A percentile compares a stretch with the other conserved stretches of the same genome.
These are phyloP conservation scores for Ganoderma lingzhi DNA, from an alignment of 1,284 basidiomycete genomes.

Conservation along the genomic window DNA sequence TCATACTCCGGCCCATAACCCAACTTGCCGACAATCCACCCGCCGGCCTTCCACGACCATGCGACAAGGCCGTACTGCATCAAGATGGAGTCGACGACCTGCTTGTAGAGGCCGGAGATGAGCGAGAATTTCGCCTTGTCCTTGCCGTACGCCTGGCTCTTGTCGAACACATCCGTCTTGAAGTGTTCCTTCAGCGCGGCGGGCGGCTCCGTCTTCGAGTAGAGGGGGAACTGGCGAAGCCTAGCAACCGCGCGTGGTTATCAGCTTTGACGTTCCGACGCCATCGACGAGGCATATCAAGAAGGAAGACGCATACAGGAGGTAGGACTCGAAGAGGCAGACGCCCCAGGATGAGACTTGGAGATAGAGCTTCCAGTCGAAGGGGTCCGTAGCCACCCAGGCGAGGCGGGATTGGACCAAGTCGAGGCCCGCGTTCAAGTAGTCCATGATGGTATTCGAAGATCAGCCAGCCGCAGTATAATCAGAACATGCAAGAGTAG, in stretches of 20 bases:
- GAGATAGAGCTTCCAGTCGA: constrained; percentile 47
- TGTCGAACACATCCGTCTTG: constrained; percentile 77
- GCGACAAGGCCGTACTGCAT: constrained; percentile 84
- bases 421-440: constrained; percentile 51
- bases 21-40: constrained; percentile 55
- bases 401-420: constrained; percentile 57
- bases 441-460: constrained; percentile 32
- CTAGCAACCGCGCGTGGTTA: constrained; percentile 45
- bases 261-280: not conserved
- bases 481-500: constrained; percentile 2
- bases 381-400: constrained; percentile 45
- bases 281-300: not conserved
- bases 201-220: constrained; percentile 83
- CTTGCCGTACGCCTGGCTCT: constrained; percentile 90
- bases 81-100: constrained; percentile 74
- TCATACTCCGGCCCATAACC: constrained; percentile 75
- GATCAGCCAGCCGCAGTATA: not conserved
- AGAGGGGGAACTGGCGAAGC: constrained; percentile 86
- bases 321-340: constrained; percentile 85
- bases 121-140: constrained; percentile 93
- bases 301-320: constrained; percentile 61
- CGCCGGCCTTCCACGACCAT: constrained; percentile 77
- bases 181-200: constrained; percentile 79
- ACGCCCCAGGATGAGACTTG: constrained; percentile 81
- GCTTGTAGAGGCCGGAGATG: constrained; percentile 77